These are phyloP conservation scores for Aphanomyces euteiches DNA, from an alignment of 352 stramenopile genomes.

Conservation along the genomic window DNA sequence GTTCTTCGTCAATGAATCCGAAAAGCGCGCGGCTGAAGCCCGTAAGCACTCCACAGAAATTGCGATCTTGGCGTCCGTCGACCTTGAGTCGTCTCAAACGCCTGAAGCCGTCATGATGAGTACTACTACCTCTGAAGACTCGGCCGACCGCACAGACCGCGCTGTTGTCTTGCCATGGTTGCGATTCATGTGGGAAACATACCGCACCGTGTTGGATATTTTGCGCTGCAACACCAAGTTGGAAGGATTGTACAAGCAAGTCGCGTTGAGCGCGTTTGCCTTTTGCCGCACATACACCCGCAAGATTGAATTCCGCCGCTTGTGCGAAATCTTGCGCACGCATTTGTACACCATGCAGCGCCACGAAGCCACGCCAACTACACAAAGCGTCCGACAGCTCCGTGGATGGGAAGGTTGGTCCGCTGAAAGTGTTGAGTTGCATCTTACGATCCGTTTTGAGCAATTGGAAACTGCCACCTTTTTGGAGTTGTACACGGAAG, in stretches of 20 bases:
- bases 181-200: conserved; percentile 98
- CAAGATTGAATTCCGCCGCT: conserved; percentile 94
- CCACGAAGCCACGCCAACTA: conserved; percentile 72
- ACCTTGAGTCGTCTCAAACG: conserved; percentile 90
- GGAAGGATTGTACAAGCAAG: conserved; percentile 70
- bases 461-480: conserved; percentile 94
- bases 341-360: conserved; percentile 95
- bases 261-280: conserved; percentile 75
- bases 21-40: conserved; percentile 82
- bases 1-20: conserved; percentile 88
- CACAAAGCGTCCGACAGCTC: conserved; percentile 77
- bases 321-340: conserved; percentile 97
- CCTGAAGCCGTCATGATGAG: conserved; percentile 95
- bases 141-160: conserved; percentile 92
- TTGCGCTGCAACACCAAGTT: conserved; percentile 95
- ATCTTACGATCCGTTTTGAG: conserved; percentile 95
- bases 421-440: conserved; percentile 92
- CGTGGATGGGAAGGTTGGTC: conserved; percentile 96
- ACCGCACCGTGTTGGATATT: conserved; percentile 96
- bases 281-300: conserved; percentile 85
- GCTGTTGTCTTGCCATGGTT: conserved; percentile 91
- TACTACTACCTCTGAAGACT: conserved; percentile 94
- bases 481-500: conserved; percentile 96
- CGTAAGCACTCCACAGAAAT: conserved; percentile 84
- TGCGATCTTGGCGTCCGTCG: conserved; percentile 79